phyloP scores from a whole-genome alignment of 1,284 basidiomycete species.

The Mixia osmundae region DNA sequence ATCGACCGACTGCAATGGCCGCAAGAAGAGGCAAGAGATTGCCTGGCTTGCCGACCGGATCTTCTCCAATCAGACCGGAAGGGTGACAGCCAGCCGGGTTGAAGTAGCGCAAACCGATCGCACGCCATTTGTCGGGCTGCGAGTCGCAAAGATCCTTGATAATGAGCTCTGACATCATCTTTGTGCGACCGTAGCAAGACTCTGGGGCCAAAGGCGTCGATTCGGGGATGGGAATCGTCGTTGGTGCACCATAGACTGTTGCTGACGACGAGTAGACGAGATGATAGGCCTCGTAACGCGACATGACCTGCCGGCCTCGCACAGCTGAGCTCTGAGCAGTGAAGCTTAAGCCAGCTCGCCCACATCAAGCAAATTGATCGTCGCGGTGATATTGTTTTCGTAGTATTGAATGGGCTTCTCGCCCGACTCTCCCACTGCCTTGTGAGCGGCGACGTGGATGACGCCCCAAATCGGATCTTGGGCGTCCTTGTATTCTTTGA shows the following conservation, averaged over 20 bases:
- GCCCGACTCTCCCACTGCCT: conserved; percentile 93
- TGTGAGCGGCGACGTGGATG: conserved; percentile 88
- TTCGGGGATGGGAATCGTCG: conserved; percentile 82
- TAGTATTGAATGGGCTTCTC: conserved; percentile 87
- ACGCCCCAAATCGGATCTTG: conserved; percentile 94
- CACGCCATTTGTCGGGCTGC: conserved; percentile 46
- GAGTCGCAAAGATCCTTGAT: conserved; percentile 71
- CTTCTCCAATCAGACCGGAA: conserved; percentile 85
- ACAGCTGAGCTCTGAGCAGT: background rate
- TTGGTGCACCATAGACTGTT: conserved; percentile 94
- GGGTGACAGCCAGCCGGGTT: conserved; percentile 56
- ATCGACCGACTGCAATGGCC: conserved; percentile 82
- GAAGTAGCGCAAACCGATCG: conserved; percentile 80
- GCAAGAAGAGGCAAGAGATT: conserved; percentile 85
- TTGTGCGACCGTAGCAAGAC: conserved; percentile 85
- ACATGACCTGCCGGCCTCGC: conserved; percentile 39
- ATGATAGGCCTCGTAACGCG: conserved; percentile 52
- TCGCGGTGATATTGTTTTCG: conserved; percentile 68
- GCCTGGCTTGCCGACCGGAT: conserved; percentile 78
- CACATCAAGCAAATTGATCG: conserved; percentile 43
- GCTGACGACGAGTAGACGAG: conserved; percentile 96
- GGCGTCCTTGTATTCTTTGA: conserved; percentile 32
- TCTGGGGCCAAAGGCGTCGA: conserved; percentile 66
- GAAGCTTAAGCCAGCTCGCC: conserved; percentile 14
- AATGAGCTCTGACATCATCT: conserved; percentile 79